These are phyloP conservation scores for Phaeotremella skinneri DNA, from an alignment of 768 basidiomycete genomes.

Conservation along the genomic window DNA sequence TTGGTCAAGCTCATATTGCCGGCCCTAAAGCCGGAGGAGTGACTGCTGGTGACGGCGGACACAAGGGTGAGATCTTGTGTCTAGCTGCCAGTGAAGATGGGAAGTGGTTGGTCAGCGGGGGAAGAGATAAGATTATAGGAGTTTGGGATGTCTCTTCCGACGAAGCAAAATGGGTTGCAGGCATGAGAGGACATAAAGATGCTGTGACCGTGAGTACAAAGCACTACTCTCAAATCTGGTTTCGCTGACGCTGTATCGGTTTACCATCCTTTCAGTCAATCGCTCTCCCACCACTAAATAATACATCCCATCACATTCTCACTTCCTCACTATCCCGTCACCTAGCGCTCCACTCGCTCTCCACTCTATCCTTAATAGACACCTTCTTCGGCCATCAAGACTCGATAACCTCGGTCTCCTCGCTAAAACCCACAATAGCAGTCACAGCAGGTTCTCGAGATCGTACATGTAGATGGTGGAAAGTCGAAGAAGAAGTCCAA, in stretches of 20 bases:
- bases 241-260: conserved; percentile 5
- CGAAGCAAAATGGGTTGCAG: conserved; percentile 71
- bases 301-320: conserved; percentile 56
- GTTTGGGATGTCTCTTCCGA: conserved; percentile 69
- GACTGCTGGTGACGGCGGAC: conserved; percentile 59
- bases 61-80: conserved; percentile 79
- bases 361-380: conserved; percentile 88
- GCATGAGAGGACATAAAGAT: conserved; percentile 75
- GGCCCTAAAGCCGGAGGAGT: conserved; percentile 54
- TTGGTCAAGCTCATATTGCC: conserved; percentile 49
- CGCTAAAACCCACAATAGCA: conserved; percentile 77
- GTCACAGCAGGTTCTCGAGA: conserved; percentile 87
- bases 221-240: conserved; percentile 24
- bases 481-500: conserved; percentile 90
- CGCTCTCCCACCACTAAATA: conserved; percentile 78
- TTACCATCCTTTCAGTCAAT: conserved; percentile 62
- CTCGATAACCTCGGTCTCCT: conserved; percentile 69
- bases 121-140: conserved; percentile 74
- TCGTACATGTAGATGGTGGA: conserved; percentile 91
- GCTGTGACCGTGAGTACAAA: conserved; percentile 62
- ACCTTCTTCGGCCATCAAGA: conserved; percentile 98
- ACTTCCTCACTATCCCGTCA: conserved; percentile 82
- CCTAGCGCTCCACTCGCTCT: conserved; percentile 56
- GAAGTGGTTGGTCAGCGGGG: conserved; percentile 78
- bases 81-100: conserved; percentile 84